A percentile compares a stretch with the other conserved stretches of the same genome.
Evolutionary conservation across 2,329 filamentous ascomycete species (phyloP).

Genomic region (Ampelomyces quisqualis): DNA sequence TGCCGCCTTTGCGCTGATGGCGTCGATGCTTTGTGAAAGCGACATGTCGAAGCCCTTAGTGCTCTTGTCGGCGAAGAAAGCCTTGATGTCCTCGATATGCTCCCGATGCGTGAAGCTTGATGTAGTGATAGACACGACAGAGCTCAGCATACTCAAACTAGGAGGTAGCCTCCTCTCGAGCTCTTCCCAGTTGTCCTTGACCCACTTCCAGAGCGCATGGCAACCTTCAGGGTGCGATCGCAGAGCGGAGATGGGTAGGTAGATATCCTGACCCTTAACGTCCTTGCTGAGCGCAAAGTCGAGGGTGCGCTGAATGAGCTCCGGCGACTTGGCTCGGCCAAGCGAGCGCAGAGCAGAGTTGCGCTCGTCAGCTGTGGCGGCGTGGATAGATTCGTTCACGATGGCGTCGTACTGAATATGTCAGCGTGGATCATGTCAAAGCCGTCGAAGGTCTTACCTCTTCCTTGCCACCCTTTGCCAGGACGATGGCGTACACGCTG

Average conservation of each 20-base stretch:
- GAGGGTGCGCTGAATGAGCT: slow-evolving; percentile 79
- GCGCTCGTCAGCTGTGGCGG: slow-evolving; percentile 79
- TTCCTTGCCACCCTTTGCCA: slow-evolving; percentile 81
- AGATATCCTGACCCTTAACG: slow-evolving; percentile 92
- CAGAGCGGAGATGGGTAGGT: slow-evolving; percentile 79
- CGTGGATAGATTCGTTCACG: slow-evolving; percentile 71
- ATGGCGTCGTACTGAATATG: slow-evolving; percentile 68
- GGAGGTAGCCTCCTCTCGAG: slow-evolving; percentile 80
- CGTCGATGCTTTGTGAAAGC: slow-evolving; percentile 85
- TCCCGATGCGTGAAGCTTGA: slow-evolving; percentile 75
- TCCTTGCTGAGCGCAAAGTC: slow-evolving; percentile 73
- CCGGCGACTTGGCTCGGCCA: slow-evolving; percentile 73
- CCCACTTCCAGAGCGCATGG: slow-evolving; percentile 76
- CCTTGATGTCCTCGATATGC: slow-evolving; percentile 73
- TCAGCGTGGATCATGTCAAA: slow-evolving; percentile 17
- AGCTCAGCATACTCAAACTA: slow-evolving; percentile 81
- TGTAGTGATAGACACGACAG: slow-evolving; percentile 79
- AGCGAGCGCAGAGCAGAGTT: slow-evolving; percentile 85
- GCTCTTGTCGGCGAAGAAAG: slow-evolving; percentile 79
- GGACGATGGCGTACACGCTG: slow-evolving; percentile 79
- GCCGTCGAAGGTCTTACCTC: slow-evolving; percentile 57
- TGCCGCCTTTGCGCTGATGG: slow-evolving; percentile 77
- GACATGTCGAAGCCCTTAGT: slow-evolving; percentile 87
- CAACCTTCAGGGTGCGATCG: slow-evolving; percentile 77
- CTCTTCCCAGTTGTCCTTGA: slow-evolving; percentile 85